phyloP scores from a whole-genome alignment of 352 stramenopile species.

The Aphanomyces cochlioides region DNA sequence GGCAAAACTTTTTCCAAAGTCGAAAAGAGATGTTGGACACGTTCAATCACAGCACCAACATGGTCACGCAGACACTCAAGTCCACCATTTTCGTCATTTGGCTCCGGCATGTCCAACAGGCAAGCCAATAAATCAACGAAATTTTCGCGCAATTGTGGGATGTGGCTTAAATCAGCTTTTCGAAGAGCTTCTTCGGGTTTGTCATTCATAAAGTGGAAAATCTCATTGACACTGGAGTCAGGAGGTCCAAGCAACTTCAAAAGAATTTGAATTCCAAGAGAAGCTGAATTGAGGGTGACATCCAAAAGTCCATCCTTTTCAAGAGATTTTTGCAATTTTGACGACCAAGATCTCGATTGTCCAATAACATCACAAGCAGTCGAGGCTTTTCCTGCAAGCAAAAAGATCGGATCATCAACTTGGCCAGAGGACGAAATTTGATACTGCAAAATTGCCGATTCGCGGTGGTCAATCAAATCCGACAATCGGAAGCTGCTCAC shows the following conservation, averaged over 20 bases:
- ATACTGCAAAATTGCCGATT: constrained; percentile 85
- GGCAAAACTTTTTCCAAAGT: constrained; percentile 27
- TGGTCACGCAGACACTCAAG: constrained; percentile 23
- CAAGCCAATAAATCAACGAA: constrained; percentile 78
- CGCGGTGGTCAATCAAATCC: constrained; percentile 80
- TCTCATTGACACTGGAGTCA: constrained; percentile 55
- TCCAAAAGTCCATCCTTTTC: constrained; percentile 67
- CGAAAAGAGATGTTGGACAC: constrained; percentile 27
- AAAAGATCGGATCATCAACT: constrained; percentile 82
- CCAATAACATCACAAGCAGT: constrained; percentile 55
- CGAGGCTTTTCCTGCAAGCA: constrained; percentile 80
- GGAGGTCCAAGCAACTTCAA: constrained; percentile 67
- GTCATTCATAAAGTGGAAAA: constrained; percentile 61
- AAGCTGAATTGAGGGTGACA: constrained; percentile 71
- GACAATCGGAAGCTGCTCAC: constrained; percentile 85
- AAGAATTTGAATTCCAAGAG: constrained; percentile 80
- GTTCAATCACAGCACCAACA: constrained; percentile 22
- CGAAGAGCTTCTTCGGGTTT: constrained; percentile 52
- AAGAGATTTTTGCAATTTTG: constrained; percentile 69
- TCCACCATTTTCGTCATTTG: constrained; percentile 31
- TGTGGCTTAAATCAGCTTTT: constrained; percentile 69
- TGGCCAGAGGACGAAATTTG: constrained; percentile 78
- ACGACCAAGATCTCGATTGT: constrained; percentile 45
- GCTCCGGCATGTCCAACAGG: constrained; percentile 78
- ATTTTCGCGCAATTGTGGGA: constrained; percentile 76